These are phyloP conservation scores for Starmerella asiatica DNA, from an alignment of 805 yeast species.

Conservation along the genomic window DNA sequence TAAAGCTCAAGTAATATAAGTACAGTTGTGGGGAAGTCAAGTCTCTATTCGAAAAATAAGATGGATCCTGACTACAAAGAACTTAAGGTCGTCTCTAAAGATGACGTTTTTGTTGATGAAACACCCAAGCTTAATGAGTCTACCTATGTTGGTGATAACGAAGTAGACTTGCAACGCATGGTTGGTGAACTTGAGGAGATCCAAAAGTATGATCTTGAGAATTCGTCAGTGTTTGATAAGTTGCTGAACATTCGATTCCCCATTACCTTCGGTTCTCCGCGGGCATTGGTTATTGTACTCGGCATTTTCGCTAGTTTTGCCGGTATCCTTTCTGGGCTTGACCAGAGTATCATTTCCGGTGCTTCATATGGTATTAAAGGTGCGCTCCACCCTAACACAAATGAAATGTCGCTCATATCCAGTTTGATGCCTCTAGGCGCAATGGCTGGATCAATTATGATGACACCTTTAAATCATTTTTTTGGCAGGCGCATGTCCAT, in stretches of 20 bases:
- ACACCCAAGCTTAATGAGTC: conserved; percentile 13
- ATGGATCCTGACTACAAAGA: neutral
- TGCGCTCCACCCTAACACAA: conserved; percentile 30
- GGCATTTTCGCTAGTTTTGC: conserved; percentile 50
- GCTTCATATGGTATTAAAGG: conserved; percentile 41
- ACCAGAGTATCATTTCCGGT: conserved; percentile 55
- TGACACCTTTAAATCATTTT: conserved; percentile 44
- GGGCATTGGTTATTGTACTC: conserved; percentile 35
- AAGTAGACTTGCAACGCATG: conserved; percentile 5
- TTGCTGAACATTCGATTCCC: conserved; percentile 13
- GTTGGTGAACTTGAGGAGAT: conserved; percentile 12
- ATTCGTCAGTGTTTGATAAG: conserved; percentile 11
- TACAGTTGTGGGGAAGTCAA: too few species aligned
- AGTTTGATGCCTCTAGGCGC: conserved; percentile 61
- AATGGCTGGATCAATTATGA: conserved; percentile 45
- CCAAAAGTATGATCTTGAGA: conserved; percentile 8
- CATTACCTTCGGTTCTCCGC: conserved; percentile 10
- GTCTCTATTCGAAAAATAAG: too few species aligned
- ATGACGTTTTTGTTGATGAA: conserved; percentile 10
- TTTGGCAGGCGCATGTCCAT: conserved; percentile 46
- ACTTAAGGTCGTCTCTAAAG: neutral
- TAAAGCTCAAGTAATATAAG: too few species aligned
- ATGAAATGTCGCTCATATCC: conserved; percentile 40
- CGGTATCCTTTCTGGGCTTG: conserved; percentile 53
- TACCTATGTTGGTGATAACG: conserved; percentile 6